A percentile compares a stretch with the other conserved stretches of the same genome.
Evolutionary conservation across 108 stramenopile genomes (phyloP).

Genomic region (Bacterosira constricta): DNA sequence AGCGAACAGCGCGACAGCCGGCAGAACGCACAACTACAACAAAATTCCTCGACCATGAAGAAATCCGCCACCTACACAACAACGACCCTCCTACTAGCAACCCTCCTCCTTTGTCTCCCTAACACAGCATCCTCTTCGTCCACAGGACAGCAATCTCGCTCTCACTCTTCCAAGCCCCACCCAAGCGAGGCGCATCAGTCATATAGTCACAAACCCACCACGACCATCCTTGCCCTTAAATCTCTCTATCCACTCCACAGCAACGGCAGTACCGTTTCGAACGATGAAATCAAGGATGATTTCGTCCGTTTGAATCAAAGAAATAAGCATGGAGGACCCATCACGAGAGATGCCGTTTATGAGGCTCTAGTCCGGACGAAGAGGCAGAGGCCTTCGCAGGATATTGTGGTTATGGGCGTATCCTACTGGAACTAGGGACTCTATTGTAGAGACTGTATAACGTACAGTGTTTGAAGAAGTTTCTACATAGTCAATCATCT

Average conservation of each 20-base stretch:
- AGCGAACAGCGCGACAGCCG: neutral
- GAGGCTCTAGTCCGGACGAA: conserved; percentile 23
- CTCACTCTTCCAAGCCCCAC: neutral
- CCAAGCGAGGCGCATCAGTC: neutral
- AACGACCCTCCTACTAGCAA: neutral
- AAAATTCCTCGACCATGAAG: neutral
- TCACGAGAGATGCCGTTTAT: conserved; percentile 12
- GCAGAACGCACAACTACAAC: neutral
- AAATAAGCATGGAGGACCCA: conserved; percentile 1
- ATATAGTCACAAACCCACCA: conserved; percentile 4
- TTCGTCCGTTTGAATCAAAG: conserved; percentile 25
- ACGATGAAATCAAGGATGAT: neutral
- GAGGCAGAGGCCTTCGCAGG: conserved; percentile 12
- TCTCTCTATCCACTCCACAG: neutral
- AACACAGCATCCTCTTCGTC: neutral
- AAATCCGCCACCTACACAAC: neutral
- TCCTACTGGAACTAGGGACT: conserved; percentile 20
- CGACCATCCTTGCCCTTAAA: conserved; percentile 14
- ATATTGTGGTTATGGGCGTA: conserved; percentile 31
- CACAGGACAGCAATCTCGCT: neutral
- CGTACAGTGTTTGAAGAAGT: too few species aligned
- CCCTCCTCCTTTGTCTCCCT: neutral
- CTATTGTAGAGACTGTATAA: too few species aligned
- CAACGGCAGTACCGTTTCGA: neutral
- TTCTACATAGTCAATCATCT: too few species aligned